Evolutionary conservation across 192 early-diverging fungal genomes (phyloP).

Genomic region (Backusella parvicylindrica): DNA sequence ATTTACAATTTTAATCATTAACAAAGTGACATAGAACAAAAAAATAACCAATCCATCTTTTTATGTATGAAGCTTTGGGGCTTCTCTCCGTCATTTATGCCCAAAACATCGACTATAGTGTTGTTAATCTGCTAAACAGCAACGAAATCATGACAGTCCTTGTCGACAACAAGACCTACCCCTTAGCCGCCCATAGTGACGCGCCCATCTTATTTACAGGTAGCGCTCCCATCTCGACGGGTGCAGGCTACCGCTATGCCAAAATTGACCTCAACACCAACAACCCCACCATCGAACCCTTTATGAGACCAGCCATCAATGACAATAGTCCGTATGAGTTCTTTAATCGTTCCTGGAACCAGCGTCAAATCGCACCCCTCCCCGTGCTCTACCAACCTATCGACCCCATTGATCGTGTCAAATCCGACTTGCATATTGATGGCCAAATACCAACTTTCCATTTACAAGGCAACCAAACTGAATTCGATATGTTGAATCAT

Average conservation of each 20-base stretch:
- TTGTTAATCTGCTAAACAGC: neutral
- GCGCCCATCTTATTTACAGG: neutral
- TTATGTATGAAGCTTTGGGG: neutral
- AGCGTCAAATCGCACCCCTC: neutral
- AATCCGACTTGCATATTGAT: neutral
- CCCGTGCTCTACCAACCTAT: neutral
- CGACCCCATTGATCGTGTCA: neutral
- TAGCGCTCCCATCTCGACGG: neutral
- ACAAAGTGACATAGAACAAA: too few species aligned
- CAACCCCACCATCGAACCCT: neutral
- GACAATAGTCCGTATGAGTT: neutral
- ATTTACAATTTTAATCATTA: too few species aligned
- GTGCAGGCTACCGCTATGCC: neutral
- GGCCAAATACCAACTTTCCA: neutral
- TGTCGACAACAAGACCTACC: neutral
- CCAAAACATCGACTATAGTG: neutral
- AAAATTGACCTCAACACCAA: neutral
- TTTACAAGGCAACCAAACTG: neutral
- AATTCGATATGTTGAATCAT: neutral
- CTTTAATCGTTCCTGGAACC: constrained; percentile 10
- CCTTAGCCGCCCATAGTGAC: neutral
- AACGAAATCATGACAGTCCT: neutral
- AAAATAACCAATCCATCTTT: neutral
- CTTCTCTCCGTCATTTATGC: neutral
- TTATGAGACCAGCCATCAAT: neutral